Base-by-base conservation (phyloP, 192 early-diverging fungal genomes). In the Glomus cerebriforme region DNA sequence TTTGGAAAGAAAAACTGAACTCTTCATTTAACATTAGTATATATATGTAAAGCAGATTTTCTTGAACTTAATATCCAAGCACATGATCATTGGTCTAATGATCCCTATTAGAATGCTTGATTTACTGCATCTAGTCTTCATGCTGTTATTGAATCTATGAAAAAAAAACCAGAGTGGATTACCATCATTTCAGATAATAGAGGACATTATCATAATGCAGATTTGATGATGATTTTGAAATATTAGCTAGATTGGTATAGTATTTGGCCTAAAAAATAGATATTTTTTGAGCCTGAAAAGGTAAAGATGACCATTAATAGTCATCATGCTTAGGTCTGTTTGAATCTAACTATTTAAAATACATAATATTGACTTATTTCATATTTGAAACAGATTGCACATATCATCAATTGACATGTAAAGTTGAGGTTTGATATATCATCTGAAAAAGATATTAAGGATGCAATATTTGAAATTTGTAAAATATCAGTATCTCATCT, bases 391-490 rank as follows among this genome's bases (percentile, higher is more conserved):
- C 27, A 64, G 62, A 64, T 64, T 64, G 27, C 22, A 29, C 62
- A 64, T 64, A 10, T 24, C 12, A 64, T 64, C 26, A 64, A 64
- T 64, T 7, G 27, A 31, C 62, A 31, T 64, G 26, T 64, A 64
- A 64, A 64, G 27, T 64, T 64, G 27, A 24, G 27, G 27, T 64
- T 64, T 64, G 27, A 64, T 64, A 64, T 64, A 64, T 64, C 62
- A 64, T 64, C 62, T 1, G 26, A 24, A 64, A 64, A 29, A 29
- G 22, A 64, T 64, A 64, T 64, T 27, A 7, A 64, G 62, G 4
- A 43, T 43, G 4, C 4, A 43, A 43, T 43, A 43, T 43, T 9
- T 43, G 39, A 5, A 43, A 43, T 43, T 43, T 43, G 39, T 43
- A 5, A 4, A 43, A 43, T n/a, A n/a, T 65, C 29, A 34, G 63